Base-by-base conservation (phyloP, 352 stramenopile genomes). In the Phytophthora pisi region DNA sequence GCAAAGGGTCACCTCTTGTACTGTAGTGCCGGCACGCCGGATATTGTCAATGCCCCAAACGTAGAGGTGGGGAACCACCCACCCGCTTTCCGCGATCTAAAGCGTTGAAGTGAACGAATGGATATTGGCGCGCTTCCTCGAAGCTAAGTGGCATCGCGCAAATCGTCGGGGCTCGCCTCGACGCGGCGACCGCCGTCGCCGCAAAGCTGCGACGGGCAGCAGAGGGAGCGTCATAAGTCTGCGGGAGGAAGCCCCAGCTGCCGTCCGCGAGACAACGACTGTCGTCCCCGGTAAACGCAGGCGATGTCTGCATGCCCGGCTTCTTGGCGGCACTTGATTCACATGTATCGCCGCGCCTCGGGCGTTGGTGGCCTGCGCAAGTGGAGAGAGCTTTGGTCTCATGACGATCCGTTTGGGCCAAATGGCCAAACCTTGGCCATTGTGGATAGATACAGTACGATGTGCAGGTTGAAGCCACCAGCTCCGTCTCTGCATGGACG, bases 81-180 rank as follows among this genome's bases (percentile, higher is more conserved):
- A 68, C 52, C 52, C 61, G 61, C 54, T 68, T 68, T 68, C 61
- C 34, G 46, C 61, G 61, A 68, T 68, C 61, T 54, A 34, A n/a
- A 16, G 43, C 61, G 61, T 68, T 63, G 61, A 63, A 63, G 53
- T 40, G 53, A 68, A 43, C 51, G 61, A 57, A 53, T 68, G 61
- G 61, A 64, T 68, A 30, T 57, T 18, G 42, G 24, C 31, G n/a
- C 46, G n/a, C 46, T 30, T 18, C 8, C 6, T 16, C 20, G 16
- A 8, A 24, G 13, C 10, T 18, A 16, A 54, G 42, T 45, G 57
- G 20, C 18, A 50, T 15, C 15, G 0, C 61, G 61, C 61, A 68
- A 63, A 68, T 68, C 61, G n/a, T 20, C 3, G 15, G 18, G 28
- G 47, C 20, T 13, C 4, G 6, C 13, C 50, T 42, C 60, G 34